Percentiles rank a stretch among this genome's conserved stretches.
Conservation (phyloP, 495 filamentous ascomycete genomes). For the Xylaria grammica region DNA sequence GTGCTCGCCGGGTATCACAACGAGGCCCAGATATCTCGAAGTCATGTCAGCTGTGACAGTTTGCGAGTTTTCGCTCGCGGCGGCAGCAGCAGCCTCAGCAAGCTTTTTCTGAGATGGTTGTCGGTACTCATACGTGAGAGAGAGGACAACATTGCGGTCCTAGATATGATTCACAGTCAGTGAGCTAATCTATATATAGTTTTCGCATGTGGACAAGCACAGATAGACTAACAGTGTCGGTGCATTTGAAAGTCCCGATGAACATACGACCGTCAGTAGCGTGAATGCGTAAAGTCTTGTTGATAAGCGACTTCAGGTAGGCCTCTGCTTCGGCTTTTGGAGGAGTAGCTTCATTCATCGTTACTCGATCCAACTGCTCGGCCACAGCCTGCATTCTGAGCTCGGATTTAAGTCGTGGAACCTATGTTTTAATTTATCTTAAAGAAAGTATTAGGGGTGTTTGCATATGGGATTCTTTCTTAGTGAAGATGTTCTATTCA, state of each 20-base stretch:
- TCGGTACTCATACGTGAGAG: conserved; percentile 86
- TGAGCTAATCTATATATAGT: background rate
- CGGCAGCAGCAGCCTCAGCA: conserved; percentile 49
- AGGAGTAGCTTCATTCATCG: conserved; percentile 22
- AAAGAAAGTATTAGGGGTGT: no score
- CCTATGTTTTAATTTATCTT: no score
- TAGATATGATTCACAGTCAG: conserved; percentile 23
- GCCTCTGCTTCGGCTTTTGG: conserved; percentile 42
- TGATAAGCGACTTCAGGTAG: conserved; percentile 61
- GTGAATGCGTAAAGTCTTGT: conserved; percentile 75
- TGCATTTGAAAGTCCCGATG: conserved; percentile 89
- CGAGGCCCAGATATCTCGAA: conserved; percentile 83
- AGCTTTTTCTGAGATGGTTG: conserved; percentile 61
- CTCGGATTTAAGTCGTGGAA: no score
- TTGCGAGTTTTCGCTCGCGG: conserved; percentile 38
- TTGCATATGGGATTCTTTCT: no score
- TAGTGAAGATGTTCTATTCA: no score
- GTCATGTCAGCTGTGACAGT: conserved; percentile 71
- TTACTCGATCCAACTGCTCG: conserved; percentile 12
- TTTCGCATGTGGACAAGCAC: background rate
- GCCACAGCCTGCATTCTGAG: conserved; percentile 15
- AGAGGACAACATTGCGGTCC: conserved; percentile 79
- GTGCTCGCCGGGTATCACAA: conserved; percentile 86
- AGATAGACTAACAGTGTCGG: conserved; percentile 72
- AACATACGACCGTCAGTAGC: conserved; percentile 88